A percentile compares a stretch with the other conserved stretches of the same genome.
phyloP scores from a whole-genome alignment of 768 basidiomycete species.

The Asterophora parasitica region DNA sequence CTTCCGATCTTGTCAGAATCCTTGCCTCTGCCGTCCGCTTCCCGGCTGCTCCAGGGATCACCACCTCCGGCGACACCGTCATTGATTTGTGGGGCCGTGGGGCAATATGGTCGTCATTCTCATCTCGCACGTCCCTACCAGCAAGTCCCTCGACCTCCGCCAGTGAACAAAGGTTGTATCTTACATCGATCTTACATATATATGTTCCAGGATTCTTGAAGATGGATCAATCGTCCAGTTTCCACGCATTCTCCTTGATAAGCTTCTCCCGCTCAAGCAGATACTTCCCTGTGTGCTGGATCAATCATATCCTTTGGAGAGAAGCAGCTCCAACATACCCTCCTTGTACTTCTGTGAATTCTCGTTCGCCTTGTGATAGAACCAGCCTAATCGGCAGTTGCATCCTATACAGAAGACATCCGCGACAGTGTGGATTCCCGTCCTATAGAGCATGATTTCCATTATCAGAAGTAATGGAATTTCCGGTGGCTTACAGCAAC shows the following conservation, averaged over 20 bases:
- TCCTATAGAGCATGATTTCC: conserved; percentile 35
- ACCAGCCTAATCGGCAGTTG: conserved; percentile 78
- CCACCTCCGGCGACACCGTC: too few species aligned
- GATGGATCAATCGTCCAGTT: conserved; percentile 38
- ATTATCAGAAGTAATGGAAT: too few species aligned
- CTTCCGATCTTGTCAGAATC: too few species aligned
- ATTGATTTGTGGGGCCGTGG: too few species aligned
- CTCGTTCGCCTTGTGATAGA: conserved; percentile 75
- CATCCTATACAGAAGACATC: conserved; percentile 79
- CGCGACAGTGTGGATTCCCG: conserved; percentile 77
- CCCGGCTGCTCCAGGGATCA: too few species aligned
- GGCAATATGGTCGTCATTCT: too few species aligned
- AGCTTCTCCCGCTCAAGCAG: conserved; percentile 75
- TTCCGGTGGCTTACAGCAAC: conserved; percentile 45
- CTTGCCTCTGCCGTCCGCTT: too few species aligned
- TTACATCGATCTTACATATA: neutral
- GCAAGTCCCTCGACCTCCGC: too few species aligned
- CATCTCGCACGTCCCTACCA: too few species aligned
- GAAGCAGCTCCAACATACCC: conserved; percentile 36
- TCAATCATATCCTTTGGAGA: neutral
- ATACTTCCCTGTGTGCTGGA: conserved; percentile 57
- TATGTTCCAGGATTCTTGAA: neutral
- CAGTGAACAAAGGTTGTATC: too few species aligned
- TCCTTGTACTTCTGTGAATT: conserved; percentile 82
- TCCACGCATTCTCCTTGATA: conserved; percentile 81